phyloP scores from a whole-genome alignment of 176 grass and related monocot genomes.

The Avena sativa region DNA sequence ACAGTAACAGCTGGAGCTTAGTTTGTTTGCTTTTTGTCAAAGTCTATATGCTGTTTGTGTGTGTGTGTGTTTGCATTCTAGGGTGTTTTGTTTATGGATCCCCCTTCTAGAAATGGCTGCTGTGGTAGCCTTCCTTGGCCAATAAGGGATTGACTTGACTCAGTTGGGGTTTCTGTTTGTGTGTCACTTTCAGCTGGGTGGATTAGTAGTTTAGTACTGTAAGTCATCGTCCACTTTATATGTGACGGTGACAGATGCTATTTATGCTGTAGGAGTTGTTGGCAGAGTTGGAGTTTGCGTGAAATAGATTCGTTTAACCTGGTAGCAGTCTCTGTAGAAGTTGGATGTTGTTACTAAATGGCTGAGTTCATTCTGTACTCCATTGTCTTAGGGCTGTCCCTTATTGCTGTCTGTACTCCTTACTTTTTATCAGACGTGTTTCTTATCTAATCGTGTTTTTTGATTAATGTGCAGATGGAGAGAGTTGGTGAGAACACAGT shows the following conservation, averaged over 20 bases:
- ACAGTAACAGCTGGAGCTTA: conserved; percentile 6
- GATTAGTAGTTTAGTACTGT: conserved; percentile 21
- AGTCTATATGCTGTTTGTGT: conserved; percentile 16
- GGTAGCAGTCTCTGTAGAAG: background rate
- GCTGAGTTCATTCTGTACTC: background rate
- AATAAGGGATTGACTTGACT: conserved; percentile 25
- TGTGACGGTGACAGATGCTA: conserved; percentile 17
- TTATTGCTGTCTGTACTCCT: background rate
- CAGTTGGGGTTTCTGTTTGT: conserved; percentile 32
- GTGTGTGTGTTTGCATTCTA: background rate
- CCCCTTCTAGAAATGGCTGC: conserved; percentile 49
- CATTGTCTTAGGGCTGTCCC: background rate
- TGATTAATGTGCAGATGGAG: conserved; percentile 67
- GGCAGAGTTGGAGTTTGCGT: background rate
- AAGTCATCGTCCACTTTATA: conserved; percentile 9
- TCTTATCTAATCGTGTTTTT: conserved; percentile 26
- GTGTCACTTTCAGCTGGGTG: conserved; percentile 46
- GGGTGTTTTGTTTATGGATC: conserved; percentile 32
- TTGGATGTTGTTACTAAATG: background rate
- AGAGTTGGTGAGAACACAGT: conserved; percentile 74
- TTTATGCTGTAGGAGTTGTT: conserved; percentile 24
- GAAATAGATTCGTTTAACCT: conserved; percentile 4
- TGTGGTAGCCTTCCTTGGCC: conserved; percentile 22
- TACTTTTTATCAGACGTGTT: background rate
- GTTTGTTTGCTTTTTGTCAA: conserved; percentile 31